These are phyloP conservation scores for Suhomyces bokatorum DNA, from an alignment of 1,139 yeast species.

Conservation along the genomic window DNA sequence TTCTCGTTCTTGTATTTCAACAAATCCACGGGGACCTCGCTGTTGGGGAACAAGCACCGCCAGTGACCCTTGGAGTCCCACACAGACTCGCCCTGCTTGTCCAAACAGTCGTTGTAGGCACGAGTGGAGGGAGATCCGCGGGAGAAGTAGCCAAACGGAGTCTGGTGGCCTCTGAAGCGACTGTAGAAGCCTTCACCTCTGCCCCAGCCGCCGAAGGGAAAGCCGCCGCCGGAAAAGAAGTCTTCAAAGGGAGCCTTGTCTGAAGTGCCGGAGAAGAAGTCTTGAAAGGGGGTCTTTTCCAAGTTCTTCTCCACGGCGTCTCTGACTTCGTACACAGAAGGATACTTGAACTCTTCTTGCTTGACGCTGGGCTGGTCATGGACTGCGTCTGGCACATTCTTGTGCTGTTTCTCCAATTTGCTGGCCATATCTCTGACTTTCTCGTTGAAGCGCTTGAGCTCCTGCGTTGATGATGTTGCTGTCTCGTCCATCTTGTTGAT, in stretches of 20 bases:
- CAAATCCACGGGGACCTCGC: constrained; percentile 39
- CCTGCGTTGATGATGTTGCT: constrained; percentile 20
- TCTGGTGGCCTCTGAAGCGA: constrained; percentile 15
- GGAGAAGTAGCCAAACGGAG: constrained; percentile 54
- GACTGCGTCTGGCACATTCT: background rate
- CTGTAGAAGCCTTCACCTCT: constrained; percentile 4
- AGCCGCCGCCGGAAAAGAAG: background rate
- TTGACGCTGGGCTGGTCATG: background rate
- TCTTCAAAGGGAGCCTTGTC: constrained; percentile 1
- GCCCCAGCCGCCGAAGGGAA: constrained; percentile 4
- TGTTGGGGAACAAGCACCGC: constrained; percentile 80
- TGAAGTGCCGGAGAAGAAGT: background rate
- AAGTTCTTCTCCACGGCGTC: constrained; percentile 1
- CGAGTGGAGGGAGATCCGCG: constrained; percentile 62
- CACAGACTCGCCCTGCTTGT: constrained; percentile 63
- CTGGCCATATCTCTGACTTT: constrained; percentile 5
- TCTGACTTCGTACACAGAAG: constrained; percentile 6
- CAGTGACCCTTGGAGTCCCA: constrained; percentile 85
- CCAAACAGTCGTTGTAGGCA: constrained; percentile 62
- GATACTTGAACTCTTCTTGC: constrained; percentile 2
- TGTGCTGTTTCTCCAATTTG: constrained; percentile 4
- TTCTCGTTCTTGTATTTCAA: constrained; percentile 31
- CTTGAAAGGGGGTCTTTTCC: background rate
- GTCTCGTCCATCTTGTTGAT: constrained; percentile 22
- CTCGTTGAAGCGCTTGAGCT: constrained; percentile 4